Evolutionary conservation across 495 filamentous ascomycete genomes (phyloP), one percentile per base, ranked within the genome.

Genomic region (Penicillium verhagenii): DNA sequence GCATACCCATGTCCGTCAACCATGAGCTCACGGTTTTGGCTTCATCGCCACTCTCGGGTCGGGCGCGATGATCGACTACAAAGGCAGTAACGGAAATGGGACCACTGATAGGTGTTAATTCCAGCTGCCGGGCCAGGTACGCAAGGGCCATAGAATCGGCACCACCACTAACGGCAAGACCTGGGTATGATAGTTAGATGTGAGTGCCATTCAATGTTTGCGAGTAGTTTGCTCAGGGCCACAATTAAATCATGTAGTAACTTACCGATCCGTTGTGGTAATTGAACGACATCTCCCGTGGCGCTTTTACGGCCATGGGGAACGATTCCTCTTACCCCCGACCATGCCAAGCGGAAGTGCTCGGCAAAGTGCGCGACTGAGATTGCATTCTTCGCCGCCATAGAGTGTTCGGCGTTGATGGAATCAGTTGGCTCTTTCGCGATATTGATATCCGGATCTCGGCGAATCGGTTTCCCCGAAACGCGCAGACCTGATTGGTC

Each of bases 81-180:
- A 94, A 80, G 3, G 80, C 87, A 7, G 73, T 74, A 29, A 92
- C 81, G 1, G 61, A 58, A 29, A 74, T 50, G 5, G 56, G 53
- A 23, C 69, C 56, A 53, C 66, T 21, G 63, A 53, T 56, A 7
- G 38, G 47, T 3, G 50, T 33, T 29, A 25, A 14, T 38, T 79
- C 71, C 45, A 84, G 57, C 44, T 77, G 69, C 35, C 66, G 67
- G 57, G 85, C 91, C n/a, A 97, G 79, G 52, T 73, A 80, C 38
- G 91, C 90, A 33, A 98, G 74, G 19, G 92, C 93, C 92, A 96
- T 98, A 4, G 94, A 97, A 63, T 98, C 94, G 13, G 94, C 88
- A 14, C 94, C 94, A 6, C 94, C 94, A 67, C 93, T 97, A 43
- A 97, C 73, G 10, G 93, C 93, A 24, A 97, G 72, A 52, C 82